phyloP scores from a whole-genome alignment of 306 rosid genomes.

The Senna tora region DNA sequence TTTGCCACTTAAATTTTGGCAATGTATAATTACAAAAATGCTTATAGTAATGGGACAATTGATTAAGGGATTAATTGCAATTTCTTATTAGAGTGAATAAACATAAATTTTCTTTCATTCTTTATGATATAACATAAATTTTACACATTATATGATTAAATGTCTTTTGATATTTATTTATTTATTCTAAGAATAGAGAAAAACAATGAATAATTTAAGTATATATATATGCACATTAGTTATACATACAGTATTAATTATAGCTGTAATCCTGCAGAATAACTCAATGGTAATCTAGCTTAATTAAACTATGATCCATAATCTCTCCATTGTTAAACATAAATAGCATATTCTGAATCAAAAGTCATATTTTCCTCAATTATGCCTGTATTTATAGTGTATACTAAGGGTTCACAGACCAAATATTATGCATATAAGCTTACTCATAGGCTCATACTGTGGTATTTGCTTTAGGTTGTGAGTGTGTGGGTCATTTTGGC shows the following conservation, averaged over 20 bases:
- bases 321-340: slow-evolving; percentile 36
- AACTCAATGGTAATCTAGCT: slow-evolving; percentile 21
- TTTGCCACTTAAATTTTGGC: too few relatives aligned
- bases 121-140: neutral
- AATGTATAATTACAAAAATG: too few relatives aligned
- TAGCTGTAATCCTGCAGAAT: neutral
- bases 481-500: neutral
- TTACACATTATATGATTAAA: neutral
- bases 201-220: neutral
- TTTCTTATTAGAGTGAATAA: too few relatives aligned
- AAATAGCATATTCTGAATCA: slow-evolving; percentile 30
- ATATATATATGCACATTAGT: too few relatives aligned
- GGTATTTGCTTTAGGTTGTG: neutral
- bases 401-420: slow-evolving; percentile 14
- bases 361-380: too few relatives aligned
- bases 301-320: slow-evolving; percentile 29
- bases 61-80: too few relatives aligned
- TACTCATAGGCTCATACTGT: neutral
- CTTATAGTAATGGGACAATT: too few relatives aligned
- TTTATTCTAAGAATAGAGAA: neutral
- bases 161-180: neutral
- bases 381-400: too few relatives aligned
- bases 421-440: neutral
- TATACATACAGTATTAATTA: neutral
- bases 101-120: too few relatives aligned